phyloP scores from a whole-genome alignment of 2,329 filamentous ascomycete genomes.

The Alternaria gansuensis region DNA sequence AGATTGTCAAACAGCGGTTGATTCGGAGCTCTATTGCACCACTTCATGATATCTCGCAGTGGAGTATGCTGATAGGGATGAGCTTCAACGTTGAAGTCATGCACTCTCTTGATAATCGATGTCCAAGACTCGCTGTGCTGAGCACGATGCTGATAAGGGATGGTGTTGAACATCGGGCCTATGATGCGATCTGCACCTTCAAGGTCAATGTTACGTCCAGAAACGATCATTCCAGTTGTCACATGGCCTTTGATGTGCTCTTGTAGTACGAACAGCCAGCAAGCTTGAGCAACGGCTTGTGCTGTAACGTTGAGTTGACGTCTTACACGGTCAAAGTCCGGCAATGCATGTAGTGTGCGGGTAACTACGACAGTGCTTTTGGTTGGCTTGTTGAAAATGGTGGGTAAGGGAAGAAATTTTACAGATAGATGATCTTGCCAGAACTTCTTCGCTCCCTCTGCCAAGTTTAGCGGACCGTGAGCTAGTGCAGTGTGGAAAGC shows the following conservation, averaged over 20 bases:
- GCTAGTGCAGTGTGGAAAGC: slow-evolving; percentile 73
- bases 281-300: slow-evolving; percentile 79
- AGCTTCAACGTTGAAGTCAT: slow-evolving; percentile 73
- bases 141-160: slow-evolving; percentile 71
- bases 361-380: slow-evolving; percentile 35
- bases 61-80: slow-evolving; percentile 81
- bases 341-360: slow-evolving; percentile 57
- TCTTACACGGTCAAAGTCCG: slow-evolving; percentile 59
- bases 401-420: slow-evolving; percentile 46
- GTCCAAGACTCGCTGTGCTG: slow-evolving; percentile 63
- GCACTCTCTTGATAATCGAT: slow-evolving; percentile 69
- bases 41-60: slow-evolving; percentile 81
- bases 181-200: slow-evolving; percentile 72
- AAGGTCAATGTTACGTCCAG: slow-evolving; percentile 77
- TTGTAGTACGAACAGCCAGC: slow-evolving; percentile 73
- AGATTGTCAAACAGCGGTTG: slow-evolving; percentile 74
- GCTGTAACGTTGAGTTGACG: slow-evolving; percentile 73
- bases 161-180: slow-evolving; percentile 89
- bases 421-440: slow-evolving; percentile 69
- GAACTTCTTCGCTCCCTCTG: slow-evolving; percentile 65
- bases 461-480: slow-evolving; percentile 70
- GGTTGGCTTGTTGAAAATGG: slow-evolving; percentile 30
- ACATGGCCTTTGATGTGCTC: slow-evolving; percentile 59
- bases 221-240: slow-evolving; percentile 77
- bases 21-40: slow-evolving; percentile 67